phyloP scores from a whole-genome alignment of 371 early-diverging fungal genomes.

The Mucor indicus region DNA sequence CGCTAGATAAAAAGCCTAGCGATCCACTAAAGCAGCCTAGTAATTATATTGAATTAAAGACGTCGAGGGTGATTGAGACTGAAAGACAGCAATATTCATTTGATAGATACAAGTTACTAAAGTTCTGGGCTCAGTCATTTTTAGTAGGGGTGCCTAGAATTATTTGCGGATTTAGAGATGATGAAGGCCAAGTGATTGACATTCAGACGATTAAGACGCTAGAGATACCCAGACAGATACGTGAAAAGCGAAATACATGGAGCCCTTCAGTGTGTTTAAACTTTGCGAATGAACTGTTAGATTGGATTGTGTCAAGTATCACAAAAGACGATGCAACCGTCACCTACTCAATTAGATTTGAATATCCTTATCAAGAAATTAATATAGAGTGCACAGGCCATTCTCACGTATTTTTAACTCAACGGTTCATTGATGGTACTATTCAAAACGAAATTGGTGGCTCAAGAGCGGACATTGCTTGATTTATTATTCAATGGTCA shows the following conservation, averaged over 20 bases:
- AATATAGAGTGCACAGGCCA: conserved; percentile 22
- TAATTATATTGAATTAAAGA: conserved; percentile 87
- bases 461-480: conserved; percentile 11
- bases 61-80: conserved; percentile 64
- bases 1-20: conserved; percentile 36
- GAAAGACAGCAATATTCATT: conserved; percentile 53
- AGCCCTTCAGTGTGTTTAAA: conserved; percentile 50
- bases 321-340: conserved; percentile 37
- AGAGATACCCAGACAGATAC: conserved; percentile 80
- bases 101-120: conserved; percentile 81
- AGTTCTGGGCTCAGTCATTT: conserved; percentile 92
- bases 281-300: conserved; percentile 43
- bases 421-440: conserved; percentile 38
- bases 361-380: conserved; percentile 43
- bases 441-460: conserved; percentile 43
- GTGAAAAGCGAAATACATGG: conserved; percentile 47
- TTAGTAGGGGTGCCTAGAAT: conserved; percentile 82
- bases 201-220: conserved; percentile 68
- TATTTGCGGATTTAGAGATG: conserved; percentile 84
- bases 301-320: conserved; percentile 36
- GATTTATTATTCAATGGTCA: conserved; percentile 4
- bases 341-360: conserved; percentile 41
- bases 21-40: conserved; percentile 36
- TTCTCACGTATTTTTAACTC: conserved; percentile 40
- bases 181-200: conserved; percentile 56